Conservation (phyloP, 148 eudicot species). For the Camellia lanceoleosa region DNA sequence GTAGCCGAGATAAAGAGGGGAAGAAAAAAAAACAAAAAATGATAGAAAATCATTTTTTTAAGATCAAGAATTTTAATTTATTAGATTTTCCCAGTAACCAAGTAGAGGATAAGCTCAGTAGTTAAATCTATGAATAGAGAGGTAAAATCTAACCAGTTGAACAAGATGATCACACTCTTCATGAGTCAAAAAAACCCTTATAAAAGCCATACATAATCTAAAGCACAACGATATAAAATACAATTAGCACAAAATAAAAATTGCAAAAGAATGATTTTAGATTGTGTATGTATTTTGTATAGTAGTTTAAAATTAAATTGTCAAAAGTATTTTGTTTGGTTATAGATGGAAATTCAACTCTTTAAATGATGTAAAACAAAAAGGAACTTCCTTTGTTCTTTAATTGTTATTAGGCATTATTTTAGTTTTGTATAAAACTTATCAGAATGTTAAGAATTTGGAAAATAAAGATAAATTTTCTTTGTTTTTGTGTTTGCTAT, state of each 20-base stretch:
- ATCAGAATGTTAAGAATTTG: too few species aligned
- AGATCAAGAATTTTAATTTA: background rate
- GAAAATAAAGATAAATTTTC: too few species aligned
- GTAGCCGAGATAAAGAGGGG: background rate
- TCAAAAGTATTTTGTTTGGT: too few species aligned
- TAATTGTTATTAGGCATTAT: too few species aligned
- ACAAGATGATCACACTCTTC: slow-evolving; percentile 42
- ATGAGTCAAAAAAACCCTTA: slow-evolving; percentile 30
- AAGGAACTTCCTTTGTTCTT: too few species aligned
- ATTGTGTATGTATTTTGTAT: too few species aligned
- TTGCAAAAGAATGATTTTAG: background rate
- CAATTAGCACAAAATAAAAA: background rate
- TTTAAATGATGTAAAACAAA: too few species aligned
- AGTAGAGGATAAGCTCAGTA: background rate
- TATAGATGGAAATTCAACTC: too few species aligned
- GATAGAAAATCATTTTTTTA: too few species aligned
- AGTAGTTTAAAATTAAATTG: too few species aligned
- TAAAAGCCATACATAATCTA: slow-evolving; percentile 51
- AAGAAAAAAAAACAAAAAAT: background rate
- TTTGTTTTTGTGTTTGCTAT: too few species aligned
- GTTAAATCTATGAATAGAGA: background rate
- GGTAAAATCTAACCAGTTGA: slow-evolving; percentile 40
- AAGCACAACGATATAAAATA: background rate
- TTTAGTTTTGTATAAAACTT: too few species aligned
- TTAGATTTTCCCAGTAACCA: background rate